Evolutionary conservation across 257 asterid species (phyloP), one percentile per base, ranked within the genome.

Genomic region (Primulina tabacum): DNA sequence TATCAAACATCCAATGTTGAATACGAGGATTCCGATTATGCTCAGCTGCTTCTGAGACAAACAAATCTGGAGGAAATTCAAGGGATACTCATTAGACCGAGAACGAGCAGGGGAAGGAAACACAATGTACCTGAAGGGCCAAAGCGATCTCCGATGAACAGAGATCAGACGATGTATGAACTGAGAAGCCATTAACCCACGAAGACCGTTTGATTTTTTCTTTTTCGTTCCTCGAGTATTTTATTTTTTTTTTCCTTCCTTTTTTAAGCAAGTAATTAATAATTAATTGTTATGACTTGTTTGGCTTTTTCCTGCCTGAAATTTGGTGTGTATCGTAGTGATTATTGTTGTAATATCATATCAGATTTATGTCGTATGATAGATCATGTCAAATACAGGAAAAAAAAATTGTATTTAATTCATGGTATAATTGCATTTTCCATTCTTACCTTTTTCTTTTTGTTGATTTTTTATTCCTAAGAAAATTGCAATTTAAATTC

Each of bases 101-200:
- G 60, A 64, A 14, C 30, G 14, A 26, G 43, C 33, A 26, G 8
- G 52, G 11, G 60, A 70, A 14, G 40, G 14, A 26, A 63, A 58
- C 35, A 73, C 21, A 72, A 68, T 69, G 73, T 57, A 82, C 84
- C 87, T 76, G 71, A 73, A 76, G 80, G 74, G 53, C 65, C 61
- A 40, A 74, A 66, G 55, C 72, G 75, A 63, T 70, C 81, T 75
- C 82, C 73, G 82, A 75, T 52, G 76, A 77, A 72, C 84, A 75
- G 84, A 75, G 87, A 82, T 82, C 76, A 59, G 70, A 67, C 70
- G 67, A 60, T 38, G 69, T 57, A 56, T 70, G 77, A 76, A 73
- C 73, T 63, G 75, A 71, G 71, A 67, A 80, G 82, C 84, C 87
- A 82, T 82, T 77, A 72, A 79, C 82, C 70, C 71, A 68, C 79